A percentile compares a stretch with the other conserved stretches of the same genome.
Conservation (phyloP, 2,329 filamentous ascomycete species). For the Tolypocladium cylindrosporum region DNA sequence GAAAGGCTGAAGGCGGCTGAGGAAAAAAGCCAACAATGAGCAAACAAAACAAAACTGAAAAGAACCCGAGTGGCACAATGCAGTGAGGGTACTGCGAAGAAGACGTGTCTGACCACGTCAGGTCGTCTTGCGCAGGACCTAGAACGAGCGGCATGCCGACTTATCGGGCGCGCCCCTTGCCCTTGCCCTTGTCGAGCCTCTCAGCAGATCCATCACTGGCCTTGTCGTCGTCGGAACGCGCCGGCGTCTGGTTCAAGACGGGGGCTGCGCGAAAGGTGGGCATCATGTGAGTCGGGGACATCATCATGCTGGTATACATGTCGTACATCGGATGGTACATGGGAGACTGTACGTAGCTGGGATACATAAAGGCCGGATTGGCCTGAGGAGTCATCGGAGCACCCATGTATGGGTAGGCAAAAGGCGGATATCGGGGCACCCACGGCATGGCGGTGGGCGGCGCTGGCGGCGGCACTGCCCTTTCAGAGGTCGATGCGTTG, state of each 20-base stretch:
- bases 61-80: neutral
- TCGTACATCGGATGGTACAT: constrained; percentile 10
- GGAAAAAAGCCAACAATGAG: neutral
- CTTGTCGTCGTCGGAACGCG: neutral
- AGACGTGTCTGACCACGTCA: neutral
- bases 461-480: neutral
- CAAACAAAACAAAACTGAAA: neutral
- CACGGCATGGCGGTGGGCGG: constrained; percentile 7
- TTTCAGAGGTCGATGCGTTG: neutral
- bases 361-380: constrained; percentile 10
- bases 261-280: constrained; percentile 3
- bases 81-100: neutral
- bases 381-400: constrained; percentile 11
- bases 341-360: constrained; percentile 10
- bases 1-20: neutral
- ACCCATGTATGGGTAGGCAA: constrained; percentile 8
- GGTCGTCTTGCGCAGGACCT: neutral
- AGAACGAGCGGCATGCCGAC: neutral
- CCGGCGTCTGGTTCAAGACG: neutral
- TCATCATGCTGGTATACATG: constrained; percentile 10
- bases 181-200: neutral
- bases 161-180: neutral
- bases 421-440: constrained; percentile 8
- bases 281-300: constrained; percentile 12
- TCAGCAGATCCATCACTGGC: neutral